These are phyloP conservation scores for Amanita jacksonii DNA, from an alignment of 768 basidiomycete genomes.

Conservation along the genomic window DNA sequence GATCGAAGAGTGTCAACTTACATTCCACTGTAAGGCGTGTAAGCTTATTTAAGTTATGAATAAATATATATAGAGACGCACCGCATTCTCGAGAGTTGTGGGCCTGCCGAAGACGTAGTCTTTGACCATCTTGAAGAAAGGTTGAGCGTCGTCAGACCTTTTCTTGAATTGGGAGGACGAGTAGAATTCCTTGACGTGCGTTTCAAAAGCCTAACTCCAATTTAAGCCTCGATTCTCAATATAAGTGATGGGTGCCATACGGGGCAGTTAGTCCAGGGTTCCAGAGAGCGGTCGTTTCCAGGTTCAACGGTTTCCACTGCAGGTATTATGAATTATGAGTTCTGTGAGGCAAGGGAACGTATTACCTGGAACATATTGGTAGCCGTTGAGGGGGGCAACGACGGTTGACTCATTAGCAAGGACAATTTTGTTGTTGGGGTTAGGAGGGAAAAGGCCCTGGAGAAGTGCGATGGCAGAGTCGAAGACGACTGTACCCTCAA, in stretches of 20 bases:
- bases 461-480: conserved; percentile 79
- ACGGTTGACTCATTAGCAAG: conserved; percentile 74
- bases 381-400: conserved; percentile 67
- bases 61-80: conserved; percentile 24
- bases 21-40: conserved; percentile 55
- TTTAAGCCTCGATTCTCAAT: not conserved
- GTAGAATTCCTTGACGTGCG: conserved; percentile 53
- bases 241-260: conserved; percentile 18
- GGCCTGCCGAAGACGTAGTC: conserved; percentile 69
- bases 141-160: conserved; percentile 41
- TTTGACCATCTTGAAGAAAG: conserved; percentile 57
- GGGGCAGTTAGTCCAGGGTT: conserved; percentile 63
- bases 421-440: conserved; percentile 54
- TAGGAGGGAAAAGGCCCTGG: conserved; percentile 85
- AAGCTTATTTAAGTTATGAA: conserved; percentile 6
- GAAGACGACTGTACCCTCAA: conserved; percentile 79
- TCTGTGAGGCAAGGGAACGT: conserved; percentile 6
- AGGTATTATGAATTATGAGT: conserved; percentile 5
- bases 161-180: conserved; percentile 58
- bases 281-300: conserved; percentile 70
- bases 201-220: conserved; percentile 45
- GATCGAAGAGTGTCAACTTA: conserved; percentile 26
- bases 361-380: conserved; percentile 78
- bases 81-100: conserved; percentile 58
- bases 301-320: conserved; percentile 82